Base-by-base conservation (phyloP, 2,329 filamentous ascomycete genomes). In the Neonectria punicea region DNA sequence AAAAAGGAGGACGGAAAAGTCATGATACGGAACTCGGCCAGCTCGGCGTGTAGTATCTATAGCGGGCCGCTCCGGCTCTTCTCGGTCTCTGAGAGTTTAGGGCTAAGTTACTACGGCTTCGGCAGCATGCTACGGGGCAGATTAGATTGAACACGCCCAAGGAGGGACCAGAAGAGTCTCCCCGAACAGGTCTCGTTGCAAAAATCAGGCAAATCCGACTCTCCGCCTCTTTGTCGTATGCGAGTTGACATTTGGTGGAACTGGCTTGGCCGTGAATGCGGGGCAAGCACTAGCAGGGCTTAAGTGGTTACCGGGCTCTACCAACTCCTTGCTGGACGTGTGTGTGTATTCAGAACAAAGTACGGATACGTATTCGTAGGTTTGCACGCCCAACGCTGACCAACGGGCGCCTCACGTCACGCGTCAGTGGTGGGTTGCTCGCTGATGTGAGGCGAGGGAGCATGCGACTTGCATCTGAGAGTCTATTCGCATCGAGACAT, bases 221-320 rank as follows among this genome's bases (percentile, higher is more conserved):
- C 20, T 47, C 43, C 36, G 44, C 22, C 56, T 36, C 34, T 16
- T 50, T 8, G 25, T 58, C 14, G 34, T 46, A 36, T 55, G 47
- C 49, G 30, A 50, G 46, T 51, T 53, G 44, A 47, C 25, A 41
- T 34, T 53, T 39, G 49, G 50, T 16, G 53, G 53, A 56, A 56
- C 46, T 25, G 25, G 25, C 25, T 53, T 34, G 43, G 30, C 28
- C 34, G 41, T 41, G 58, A 57, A 61, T 65, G 62, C 62, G 62
- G 59, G 63, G 63, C 59, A 51, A 14, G 36, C 34, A 55, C 61
- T 64, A 64, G 44, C 60, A 59, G 55, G 61, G 56, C 55, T 60
- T 63, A 59, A 63, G 54, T 59, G 49, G 59, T 63, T 55, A 63
- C 58, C 61, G 63, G 36, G 58, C 47, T 28, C 43, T 44, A 36